A percentile compares a stretch with the other conserved stretches of the same genome.
These are phyloP conservation scores for Bidens hawaiensis DNA, from an alignment of 140 eudicot species.

Conservation along the genomic window DNA sequence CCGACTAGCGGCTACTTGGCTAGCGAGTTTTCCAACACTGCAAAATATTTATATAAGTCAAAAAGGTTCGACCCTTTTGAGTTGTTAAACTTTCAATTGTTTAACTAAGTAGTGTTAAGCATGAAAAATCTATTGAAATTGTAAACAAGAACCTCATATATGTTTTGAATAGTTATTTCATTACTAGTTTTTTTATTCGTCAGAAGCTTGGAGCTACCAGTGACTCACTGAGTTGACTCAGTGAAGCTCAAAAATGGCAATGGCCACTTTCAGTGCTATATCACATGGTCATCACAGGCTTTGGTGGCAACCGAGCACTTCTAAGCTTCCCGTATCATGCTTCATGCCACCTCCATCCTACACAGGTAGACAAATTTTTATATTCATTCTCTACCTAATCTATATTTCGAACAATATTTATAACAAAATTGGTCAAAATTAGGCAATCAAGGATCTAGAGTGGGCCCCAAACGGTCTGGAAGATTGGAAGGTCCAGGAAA, in stretches of 20 bases:
- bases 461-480: conserved; percentile 46
- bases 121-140: not conserved
- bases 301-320: conserved; percentile 35
- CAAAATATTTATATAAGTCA: not conserved
- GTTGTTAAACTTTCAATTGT: no score
- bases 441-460: conserved; percentile 54
- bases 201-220: conserved; percentile 18
- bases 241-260: conserved; percentile 34
- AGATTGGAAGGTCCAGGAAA: conserved; percentile 82
- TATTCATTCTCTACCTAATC: no score
- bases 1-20: no score
- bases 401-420: no score
- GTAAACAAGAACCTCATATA: not conserved
- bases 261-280: conserved; percentile 31
- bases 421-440: not conserved
- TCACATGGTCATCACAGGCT: conserved; percentile 33
- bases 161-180: not conserved
- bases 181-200: not conserved
- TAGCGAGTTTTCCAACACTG: no score
- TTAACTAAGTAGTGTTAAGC: no score
- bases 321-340: conserved; percentile 38
- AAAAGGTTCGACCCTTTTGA: not conserved
- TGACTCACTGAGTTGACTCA: conserved; percentile 13
- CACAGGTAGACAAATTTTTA: conserved; percentile 15
- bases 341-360: conserved; percentile 33